Evolutionary conservation across 495 filamentous ascomycete species (phyloP).

Genomic region (Sporormia fimetaria): DNA sequence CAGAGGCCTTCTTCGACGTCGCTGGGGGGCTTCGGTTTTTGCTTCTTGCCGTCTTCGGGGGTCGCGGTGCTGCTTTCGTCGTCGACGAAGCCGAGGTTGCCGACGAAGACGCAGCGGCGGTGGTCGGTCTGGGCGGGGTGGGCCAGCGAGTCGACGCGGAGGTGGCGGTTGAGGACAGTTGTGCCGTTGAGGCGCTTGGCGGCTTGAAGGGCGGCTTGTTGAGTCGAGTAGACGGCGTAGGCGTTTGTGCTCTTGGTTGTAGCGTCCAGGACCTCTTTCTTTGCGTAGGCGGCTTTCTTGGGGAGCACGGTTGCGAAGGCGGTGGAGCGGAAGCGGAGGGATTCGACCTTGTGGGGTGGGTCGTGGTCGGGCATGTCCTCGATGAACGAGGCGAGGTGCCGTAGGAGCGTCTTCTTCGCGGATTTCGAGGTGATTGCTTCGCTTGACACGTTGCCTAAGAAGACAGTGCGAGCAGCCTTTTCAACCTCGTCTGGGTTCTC

Average conservation of each 20-base stretch:
- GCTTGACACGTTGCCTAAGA: slow-evolving; percentile 81
- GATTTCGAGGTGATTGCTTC: slow-evolving; percentile 68
- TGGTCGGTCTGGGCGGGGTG: slow-evolving; percentile 76
- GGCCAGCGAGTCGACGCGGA: slow-evolving; percentile 80
- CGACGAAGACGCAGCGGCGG: slow-evolving; percentile 87
- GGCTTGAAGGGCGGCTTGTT: slow-evolving; percentile 62
- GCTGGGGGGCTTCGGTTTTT: slow-evolving; percentile 54
- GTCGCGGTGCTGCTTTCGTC: slow-evolving; percentile 54
- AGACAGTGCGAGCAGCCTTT: slow-evolving; percentile 83
- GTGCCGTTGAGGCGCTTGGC: slow-evolving; percentile 70
- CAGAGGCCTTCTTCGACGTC: slow-evolving; percentile 95
- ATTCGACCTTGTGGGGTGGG: slow-evolving; percentile 61
- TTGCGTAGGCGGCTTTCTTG: slow-evolving; percentile 80
- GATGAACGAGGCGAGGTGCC: slow-evolving; percentile 52
- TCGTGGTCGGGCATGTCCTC: slow-evolving; percentile 29
- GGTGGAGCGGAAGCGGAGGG: slow-evolving; percentile 85
- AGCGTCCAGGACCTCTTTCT: slow-evolving; percentile 66
- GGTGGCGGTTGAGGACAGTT: slow-evolving; percentile 72
- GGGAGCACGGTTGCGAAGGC: slow-evolving; percentile 71
- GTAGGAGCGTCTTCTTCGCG: slow-evolving; percentile 62
- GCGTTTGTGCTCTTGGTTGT: slow-evolving; percentile 92
- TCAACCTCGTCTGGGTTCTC: slow-evolving; percentile 50
- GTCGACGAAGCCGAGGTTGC: slow-evolving; percentile 90
- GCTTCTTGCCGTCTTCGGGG: slow-evolving; percentile 50
- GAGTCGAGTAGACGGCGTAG: slow-evolving; percentile 74